phyloP scores from a whole-genome alignment of 2,329 filamentous ascomycete species.

The Grosmannia huntii region DNA sequence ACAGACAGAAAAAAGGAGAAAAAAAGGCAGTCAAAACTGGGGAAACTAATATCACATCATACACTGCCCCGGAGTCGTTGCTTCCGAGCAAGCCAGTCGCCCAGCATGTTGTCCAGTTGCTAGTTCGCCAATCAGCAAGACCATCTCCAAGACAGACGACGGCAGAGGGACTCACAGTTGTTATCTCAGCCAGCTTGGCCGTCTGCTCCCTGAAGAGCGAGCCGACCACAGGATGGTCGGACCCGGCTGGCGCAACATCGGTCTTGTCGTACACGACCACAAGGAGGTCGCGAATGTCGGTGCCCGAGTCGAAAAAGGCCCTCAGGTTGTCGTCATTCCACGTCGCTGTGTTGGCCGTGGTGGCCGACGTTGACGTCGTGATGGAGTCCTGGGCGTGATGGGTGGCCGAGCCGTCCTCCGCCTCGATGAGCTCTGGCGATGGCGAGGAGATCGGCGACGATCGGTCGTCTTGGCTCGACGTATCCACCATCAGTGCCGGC shows the following conservation, averaged over 20 bases:
- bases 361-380: constrained; percentile 41
- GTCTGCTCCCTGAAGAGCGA: constrained; percentile 79
- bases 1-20: neutral
- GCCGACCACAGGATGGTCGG: constrained; percentile 75
- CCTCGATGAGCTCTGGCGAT: constrained; percentile 46
- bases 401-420: constrained; percentile 25
- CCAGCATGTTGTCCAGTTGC: constrained; percentile 78
- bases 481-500: constrained; percentile 57
- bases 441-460: constrained; percentile 52
- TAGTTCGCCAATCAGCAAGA: constrained; percentile 17
- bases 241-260: constrained; percentile 62
- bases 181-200: constrained; percentile 74
- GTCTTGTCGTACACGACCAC: constrained; percentile 88
- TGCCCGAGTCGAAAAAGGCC: constrained; percentile 81
- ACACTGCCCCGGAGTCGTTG: constrained; percentile 43
- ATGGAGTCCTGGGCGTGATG: constrained; percentile 33
- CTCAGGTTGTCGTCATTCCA: constrained; percentile 84
- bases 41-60: constrained; percentile 13
- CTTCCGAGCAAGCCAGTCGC: constrained; percentile 65
- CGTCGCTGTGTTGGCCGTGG: constrained; percentile 30
- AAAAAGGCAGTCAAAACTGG: neutral
- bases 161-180: constrained; percentile 41
- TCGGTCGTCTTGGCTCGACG: constrained; percentile 52
- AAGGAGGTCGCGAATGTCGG: constrained; percentile 79
- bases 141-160: neutral